phyloP scores from a whole-genome alignment of 2,329 filamentous ascomycete species.

The Diplocarpon rosae region DNA sequence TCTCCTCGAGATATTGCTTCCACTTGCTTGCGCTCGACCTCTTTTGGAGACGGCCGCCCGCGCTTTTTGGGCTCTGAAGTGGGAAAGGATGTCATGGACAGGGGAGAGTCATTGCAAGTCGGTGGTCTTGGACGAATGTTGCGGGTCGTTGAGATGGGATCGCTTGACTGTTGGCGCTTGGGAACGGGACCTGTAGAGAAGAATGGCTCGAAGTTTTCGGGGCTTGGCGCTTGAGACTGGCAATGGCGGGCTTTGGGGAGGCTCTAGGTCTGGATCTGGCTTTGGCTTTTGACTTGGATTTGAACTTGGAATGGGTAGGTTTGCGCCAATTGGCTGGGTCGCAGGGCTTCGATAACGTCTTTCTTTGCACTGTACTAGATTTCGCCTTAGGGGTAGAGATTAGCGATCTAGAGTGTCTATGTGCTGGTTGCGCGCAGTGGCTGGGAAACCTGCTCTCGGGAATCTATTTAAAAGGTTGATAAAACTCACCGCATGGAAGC shows the following conservation, averaged over 20 bases:
- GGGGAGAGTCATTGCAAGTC: slow-evolving; percentile 16
- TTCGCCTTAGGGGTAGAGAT: slow-evolving; percentile 18
- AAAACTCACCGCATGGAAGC: slow-evolving; percentile 35
- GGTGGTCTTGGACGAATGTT: slow-evolving; percentile 22
- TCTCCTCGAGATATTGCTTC: slow-evolving; percentile 23
- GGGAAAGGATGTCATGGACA: slow-evolving; percentile 12
- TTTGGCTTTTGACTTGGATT: no score
- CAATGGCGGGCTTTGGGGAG: not conserved
- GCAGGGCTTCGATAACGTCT: slow-evolving; percentile 17
- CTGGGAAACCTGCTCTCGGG: not conserved
- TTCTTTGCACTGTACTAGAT: slow-evolving; percentile 22
- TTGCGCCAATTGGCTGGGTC: slow-evolving; percentile 1
- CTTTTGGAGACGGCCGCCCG: slow-evolving; percentile 25
- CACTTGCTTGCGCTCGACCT: slow-evolving; percentile 19
- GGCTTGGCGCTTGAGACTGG: slow-evolving; percentile 20
- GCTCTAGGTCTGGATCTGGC: not conserved
- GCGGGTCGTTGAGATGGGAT: slow-evolving; percentile 10
- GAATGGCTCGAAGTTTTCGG: slow-evolving; percentile 12
- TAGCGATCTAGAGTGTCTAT: slow-evolving; percentile 13
- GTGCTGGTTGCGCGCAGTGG: slow-evolving; percentile 5
- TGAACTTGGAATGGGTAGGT: not conserved
- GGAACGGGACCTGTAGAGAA: slow-evolving; percentile 7
- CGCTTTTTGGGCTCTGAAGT: slow-evolving; percentile 19
- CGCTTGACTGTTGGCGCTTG: slow-evolving; percentile 21
- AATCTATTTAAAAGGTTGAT: slow-evolving; percentile 8